phyloP scores from a whole-genome alignment of 345 rosid species.

The Jatropha curcas region DNA sequence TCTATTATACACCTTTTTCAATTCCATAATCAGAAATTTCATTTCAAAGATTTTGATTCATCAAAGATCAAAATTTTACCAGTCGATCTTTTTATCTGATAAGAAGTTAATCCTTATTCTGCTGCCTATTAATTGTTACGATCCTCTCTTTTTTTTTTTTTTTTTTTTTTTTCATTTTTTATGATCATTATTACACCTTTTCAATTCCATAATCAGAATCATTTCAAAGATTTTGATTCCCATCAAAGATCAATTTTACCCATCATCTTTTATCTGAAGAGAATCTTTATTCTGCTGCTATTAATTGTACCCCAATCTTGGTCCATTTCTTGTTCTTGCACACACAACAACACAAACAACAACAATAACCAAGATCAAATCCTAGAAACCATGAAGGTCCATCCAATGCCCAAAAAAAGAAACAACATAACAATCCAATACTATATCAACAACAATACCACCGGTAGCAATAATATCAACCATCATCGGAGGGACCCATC shows the following conservation, averaged over 20 bases:
- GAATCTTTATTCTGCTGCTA: constrained; percentile 31
- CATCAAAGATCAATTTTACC: constrained; percentile 13
- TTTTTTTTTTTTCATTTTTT: constrained; percentile 7
- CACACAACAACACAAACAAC: neutral
- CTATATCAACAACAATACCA: constrained; percentile 27
- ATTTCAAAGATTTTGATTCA: no score
- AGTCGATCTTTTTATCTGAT: no score
- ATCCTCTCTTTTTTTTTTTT: neutral
- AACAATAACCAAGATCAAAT: neutral
- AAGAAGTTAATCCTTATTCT: no score
- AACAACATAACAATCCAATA: constrained; percentile 60
- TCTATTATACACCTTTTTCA: no score
- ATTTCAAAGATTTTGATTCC: constrained; percentile 43
- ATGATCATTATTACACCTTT: constrained; percentile 33
- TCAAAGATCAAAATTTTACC: no score
- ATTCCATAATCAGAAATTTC: no score
- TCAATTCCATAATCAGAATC: constrained; percentile 22
- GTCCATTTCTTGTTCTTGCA: neutral
- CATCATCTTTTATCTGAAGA: constrained; percentile 16
- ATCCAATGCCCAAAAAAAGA: constrained; percentile 62
- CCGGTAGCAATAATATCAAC: constrained; percentile 27
- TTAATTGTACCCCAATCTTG: constrained; percentile 30
- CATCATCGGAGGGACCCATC: constrained; percentile 32
- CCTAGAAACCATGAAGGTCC: constrained; percentile 69
- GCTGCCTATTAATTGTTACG: no score